Percentiles rank a stretch among this genome's conserved stretches.
phyloP scores from a whole-genome alignment of 805 yeast species.

The Spathaspora gorwiae region DNA sequence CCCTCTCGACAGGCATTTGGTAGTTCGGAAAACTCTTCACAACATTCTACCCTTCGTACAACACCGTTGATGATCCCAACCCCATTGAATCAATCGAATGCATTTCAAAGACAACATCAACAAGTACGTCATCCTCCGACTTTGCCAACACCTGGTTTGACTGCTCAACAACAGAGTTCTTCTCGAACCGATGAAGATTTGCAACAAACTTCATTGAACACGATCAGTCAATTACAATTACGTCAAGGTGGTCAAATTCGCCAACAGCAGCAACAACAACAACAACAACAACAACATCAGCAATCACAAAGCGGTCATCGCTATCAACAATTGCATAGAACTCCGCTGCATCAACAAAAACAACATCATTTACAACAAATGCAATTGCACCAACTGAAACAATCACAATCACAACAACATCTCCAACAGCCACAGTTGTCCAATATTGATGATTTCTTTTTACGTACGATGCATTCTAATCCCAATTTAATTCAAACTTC shows the following conservation, averaged over 20 bases:
- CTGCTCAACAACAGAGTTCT: background rate
- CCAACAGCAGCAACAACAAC: slow-evolving; percentile 2
- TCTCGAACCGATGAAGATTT: background rate
- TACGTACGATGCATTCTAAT: background rate
- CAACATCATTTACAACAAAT: slow-evolving; percentile 3
- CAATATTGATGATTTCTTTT: slow-evolving; percentile 3
- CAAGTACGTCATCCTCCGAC: background rate
- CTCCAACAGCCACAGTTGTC: too few species aligned
- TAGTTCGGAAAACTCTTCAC: too few species aligned
- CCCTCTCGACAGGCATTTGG: too few species aligned
- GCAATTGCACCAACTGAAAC: slow-evolving; percentile 6
- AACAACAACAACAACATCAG: too few species aligned
- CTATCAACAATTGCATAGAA: background rate
- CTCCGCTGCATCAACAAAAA: background rate
- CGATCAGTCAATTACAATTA: background rate
- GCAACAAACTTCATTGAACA: background rate
- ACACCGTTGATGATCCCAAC: slow-evolving; percentile 1
- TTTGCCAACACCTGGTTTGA: background rate
- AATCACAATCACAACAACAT: too few species aligned
- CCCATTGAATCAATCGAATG: background rate
- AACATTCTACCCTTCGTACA: slow-evolving; percentile 1
- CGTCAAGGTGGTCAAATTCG: background rate
- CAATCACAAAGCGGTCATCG: background rate
- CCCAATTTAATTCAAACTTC: background rate
- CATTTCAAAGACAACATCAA: background rate